phyloP scores from a whole-genome alignment of 768 basidiomycete genomes.

The Naganishia vishniacii region DNA sequence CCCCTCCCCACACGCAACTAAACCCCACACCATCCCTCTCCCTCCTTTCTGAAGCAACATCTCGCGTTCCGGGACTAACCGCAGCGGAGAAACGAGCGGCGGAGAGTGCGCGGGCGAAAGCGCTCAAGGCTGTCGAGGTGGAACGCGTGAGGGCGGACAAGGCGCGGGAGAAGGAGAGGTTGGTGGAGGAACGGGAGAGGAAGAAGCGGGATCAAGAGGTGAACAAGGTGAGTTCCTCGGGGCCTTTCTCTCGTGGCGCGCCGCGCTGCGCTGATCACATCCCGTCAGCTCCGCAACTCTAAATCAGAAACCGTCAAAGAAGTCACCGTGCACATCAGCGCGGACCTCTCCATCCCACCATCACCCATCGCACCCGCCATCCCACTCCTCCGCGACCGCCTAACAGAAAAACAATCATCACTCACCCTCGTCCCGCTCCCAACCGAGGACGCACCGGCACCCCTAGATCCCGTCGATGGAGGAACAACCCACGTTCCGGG shows the following conservation, averaged over 20 bases:
- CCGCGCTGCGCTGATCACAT: too few relatives aligned
- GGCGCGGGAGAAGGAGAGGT: constrained; percentile 7
- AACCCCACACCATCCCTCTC: background rate
- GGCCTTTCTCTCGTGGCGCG: too few relatives aligned
- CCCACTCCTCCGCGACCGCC: constrained; percentile 17
- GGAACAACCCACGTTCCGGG: constrained; percentile 12
- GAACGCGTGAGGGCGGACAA: constrained; percentile 18
- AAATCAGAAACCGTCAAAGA: constrained; percentile 23
- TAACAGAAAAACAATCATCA: constrained; percentile 7
- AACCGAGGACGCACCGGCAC: background rate
- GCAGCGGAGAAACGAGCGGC: constrained; percentile 9
- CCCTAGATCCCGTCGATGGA: background rate
- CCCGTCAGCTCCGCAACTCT: constrained; percentile 3
- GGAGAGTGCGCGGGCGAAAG: constrained; percentile 1
- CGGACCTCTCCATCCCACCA: background rate
- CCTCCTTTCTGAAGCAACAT: background rate
- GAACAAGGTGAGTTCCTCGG: constrained; percentile 21
- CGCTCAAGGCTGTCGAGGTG: background rate
- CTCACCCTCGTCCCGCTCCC: background rate
- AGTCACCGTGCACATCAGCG: constrained; percentile 21
- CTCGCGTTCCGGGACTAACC: background rate
- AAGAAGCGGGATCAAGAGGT: constrained; percentile 17
- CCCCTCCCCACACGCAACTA: background rate
- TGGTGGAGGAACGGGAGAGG: background rate
- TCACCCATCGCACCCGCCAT: constrained; percentile 12